Conservation (phyloP, 352 stramenopile genomes). For the Globisporangium megalacanthum region DNA sequence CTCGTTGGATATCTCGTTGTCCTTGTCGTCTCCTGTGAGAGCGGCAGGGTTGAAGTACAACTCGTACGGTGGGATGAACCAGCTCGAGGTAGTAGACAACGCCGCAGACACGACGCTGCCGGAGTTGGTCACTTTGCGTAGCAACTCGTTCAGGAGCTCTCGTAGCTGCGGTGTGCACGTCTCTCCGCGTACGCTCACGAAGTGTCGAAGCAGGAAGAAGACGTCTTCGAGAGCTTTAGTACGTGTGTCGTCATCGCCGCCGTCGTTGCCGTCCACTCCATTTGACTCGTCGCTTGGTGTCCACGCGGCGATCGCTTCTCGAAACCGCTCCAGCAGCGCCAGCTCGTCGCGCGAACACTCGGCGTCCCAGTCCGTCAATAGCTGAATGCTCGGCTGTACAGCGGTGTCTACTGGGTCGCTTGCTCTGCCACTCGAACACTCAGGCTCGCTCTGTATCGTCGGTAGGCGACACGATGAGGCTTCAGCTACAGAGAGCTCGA, state of each 20-base stretch:
- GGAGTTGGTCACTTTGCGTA: background rate
- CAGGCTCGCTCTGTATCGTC: background rate
- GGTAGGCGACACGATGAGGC: background rate
- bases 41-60: background rate
- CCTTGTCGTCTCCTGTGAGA: background rate
- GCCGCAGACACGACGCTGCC: background rate
- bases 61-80: background rate
- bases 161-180: background rate
- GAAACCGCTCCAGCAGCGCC: background rate
- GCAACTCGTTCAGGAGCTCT: background rate
- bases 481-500: background rate
- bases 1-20: background rate
- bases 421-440: too few relatives aligned
- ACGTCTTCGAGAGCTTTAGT: too few relatives aligned
- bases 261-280: too few relatives aligned
- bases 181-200: background rate
- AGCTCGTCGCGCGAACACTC: background rate
- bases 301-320: background rate
- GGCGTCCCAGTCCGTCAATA: background rate
- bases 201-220: background rate
- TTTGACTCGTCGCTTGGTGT: too few relatives aligned
- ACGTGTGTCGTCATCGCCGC: too few relatives aligned
- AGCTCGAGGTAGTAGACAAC: background rate
- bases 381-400: too few relatives aligned
- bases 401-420: too few relatives aligned